These are phyloP conservation scores for Lipomyces mesembrius DNA, from an alignment of 805 yeast species.

Conservation along the genomic window DNA sequence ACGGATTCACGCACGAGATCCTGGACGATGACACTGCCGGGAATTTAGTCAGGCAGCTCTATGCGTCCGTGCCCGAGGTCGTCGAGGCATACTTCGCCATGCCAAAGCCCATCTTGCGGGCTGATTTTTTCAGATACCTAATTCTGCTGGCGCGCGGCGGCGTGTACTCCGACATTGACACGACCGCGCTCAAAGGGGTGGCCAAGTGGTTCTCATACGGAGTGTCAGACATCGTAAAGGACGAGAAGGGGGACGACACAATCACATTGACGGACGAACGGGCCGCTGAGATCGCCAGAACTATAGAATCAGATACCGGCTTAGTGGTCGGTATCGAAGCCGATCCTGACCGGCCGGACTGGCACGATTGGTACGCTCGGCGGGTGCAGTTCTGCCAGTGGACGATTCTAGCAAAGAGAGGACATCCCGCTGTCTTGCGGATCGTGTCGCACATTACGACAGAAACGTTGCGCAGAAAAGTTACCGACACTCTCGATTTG, in stretches of 20 bases:
- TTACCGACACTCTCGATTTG: slow-evolving; percentile 53
- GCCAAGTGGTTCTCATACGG: slow-evolving; percentile 71
- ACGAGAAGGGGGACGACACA: slow-evolving; percentile 1
- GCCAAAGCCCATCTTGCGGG: slow-evolving; percentile 83
- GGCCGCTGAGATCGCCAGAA: neutral
- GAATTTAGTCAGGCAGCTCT: slow-evolving; percentile 60
- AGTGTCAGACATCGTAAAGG: slow-evolving; percentile 41
- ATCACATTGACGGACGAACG: slow-evolving; percentile 18
- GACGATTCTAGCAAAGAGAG: slow-evolving; percentile 88
- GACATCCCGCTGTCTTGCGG: slow-evolving; percentile 88
- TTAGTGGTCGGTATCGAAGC: slow-evolving; percentile 91
- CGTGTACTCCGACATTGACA: slow-evolving; percentile 89
- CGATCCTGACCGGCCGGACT: slow-evolving; percentile 93
- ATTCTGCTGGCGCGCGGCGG: slow-evolving; percentile 91
- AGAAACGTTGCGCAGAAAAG: slow-evolving; percentile 63
- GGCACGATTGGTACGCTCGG: slow-evolving; percentile 92
- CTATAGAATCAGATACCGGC: slow-evolving; percentile 57
- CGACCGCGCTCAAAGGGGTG: slow-evolving; percentile 72
- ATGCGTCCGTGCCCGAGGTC: slow-evolving; percentile 74
- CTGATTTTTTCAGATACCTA: slow-evolving; percentile 91
- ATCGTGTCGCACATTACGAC: slow-evolving; percentile 78
- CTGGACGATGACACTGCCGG: slow-evolving; percentile 71
- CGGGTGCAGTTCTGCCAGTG: slow-evolving; percentile 96
- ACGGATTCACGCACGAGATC: slow-evolving; percentile 70
- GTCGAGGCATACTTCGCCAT: slow-evolving; percentile 70